These are phyloP conservation scores for Alternaria longipes DNA, from an alignment of 2,329 filamentous ascomycete genomes.

Conservation along the genomic window DNA sequence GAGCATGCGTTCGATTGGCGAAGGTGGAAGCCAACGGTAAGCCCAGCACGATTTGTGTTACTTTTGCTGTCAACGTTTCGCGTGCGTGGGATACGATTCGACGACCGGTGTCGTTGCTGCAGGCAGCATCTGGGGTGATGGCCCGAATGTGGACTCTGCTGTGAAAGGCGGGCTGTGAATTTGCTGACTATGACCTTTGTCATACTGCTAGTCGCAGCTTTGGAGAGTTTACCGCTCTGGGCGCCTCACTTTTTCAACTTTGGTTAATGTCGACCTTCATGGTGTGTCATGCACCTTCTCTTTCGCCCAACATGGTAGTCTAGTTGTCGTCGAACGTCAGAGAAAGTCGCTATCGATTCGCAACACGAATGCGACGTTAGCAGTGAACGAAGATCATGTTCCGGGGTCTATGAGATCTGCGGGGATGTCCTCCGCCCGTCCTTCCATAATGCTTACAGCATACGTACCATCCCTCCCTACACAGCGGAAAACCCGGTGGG, in stretches of 20 bases:
- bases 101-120: conserved; percentile 11
- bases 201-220: not conserved
- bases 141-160: conserved; percentile 5
- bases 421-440: not conserved
- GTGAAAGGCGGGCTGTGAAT: not conserved
- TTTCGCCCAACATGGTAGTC: not conserved
- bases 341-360: not conserved
- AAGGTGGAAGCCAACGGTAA: conserved; percentile 6
- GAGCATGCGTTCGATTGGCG: conserved; percentile 18
- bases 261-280: not conserved
- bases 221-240: not conserved
- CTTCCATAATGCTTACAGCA: not conserved
- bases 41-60: conserved; percentile 12
- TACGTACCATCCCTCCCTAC: no score
- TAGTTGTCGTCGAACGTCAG: not conserved
- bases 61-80: conserved; percentile 12
- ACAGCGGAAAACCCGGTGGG: no score
- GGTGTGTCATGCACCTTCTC: conserved; percentile 4
- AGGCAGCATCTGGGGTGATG: not conserved
- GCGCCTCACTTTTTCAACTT: conserved; percentile 7
- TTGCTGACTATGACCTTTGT: not conserved
- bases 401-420: conserved; percentile 1
- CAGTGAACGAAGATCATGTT: not conserved
- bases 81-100: conserved; percentile 12
- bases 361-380: not conserved